phyloP scores from a whole-genome alignment of 768 basidiomycete genomes.

The Cubamyces sp. region DNA sequence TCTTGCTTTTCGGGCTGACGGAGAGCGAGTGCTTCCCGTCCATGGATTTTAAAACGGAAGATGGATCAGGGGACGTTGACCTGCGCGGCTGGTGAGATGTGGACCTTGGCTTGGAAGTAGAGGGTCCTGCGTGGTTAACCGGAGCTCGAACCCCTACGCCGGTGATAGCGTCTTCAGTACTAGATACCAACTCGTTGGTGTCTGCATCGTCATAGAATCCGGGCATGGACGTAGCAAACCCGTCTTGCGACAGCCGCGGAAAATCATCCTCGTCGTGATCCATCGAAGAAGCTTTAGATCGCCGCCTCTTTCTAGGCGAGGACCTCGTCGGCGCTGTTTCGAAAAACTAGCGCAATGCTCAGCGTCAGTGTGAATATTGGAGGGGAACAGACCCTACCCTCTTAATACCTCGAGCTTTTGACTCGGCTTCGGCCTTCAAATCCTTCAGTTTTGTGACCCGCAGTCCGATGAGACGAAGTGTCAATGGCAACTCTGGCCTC shows the following conservation, averaged over 20 bases:
- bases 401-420: conserved; percentile 62
- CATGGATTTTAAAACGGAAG: no score
- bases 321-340: conserved; percentile 37
- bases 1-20: not conserved
- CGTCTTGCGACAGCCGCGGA: conserved; percentile 26
- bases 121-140: not conserved
- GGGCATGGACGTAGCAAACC: conserved; percentile 34
- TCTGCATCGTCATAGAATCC: conserved; percentile 28
- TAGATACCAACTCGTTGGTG: not conserved
- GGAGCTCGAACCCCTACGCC: not conserved
- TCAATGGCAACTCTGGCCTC: conserved; percentile 76
- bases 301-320: conserved; percentile 31
- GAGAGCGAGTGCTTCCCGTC: not conserved
- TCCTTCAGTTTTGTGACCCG: conserved; percentile 90
- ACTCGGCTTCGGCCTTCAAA: conserved; percentile 51
- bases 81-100: conserved; percentile 3
- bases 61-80: conserved; percentile 1
- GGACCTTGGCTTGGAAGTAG: conserved; percentile 10
- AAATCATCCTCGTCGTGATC: conserved; percentile 5
- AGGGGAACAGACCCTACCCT: conserved; percentile 49
- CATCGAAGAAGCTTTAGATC: not conserved
- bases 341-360: conserved; percentile 54
- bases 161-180: not conserved
- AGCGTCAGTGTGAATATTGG: not conserved
- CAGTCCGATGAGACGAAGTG: conserved; percentile 84